Base-by-base conservation (phyloP, 2,329 filamentous ascomycete species). In the Eutypella sp. region DNA sequence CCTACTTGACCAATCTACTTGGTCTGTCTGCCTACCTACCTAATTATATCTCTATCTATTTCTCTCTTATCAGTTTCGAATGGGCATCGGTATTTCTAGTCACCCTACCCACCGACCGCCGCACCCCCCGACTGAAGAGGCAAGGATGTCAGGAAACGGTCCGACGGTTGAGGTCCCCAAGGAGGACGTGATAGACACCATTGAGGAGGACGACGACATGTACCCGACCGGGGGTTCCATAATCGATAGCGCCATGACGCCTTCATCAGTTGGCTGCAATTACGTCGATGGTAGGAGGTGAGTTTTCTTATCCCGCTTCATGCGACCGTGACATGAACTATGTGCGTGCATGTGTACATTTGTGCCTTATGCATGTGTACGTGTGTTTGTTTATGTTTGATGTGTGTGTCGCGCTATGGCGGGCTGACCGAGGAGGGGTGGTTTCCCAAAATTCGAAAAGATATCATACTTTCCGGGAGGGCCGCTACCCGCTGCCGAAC, bases 401-500 rank as follows among this genome's bases (percentile, higher is more conserved):
- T n/a, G n/a, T n/a, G n/a, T n/a, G n/a, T n/a, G n/a, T n/a, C n/a
- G n/a, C n/a, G 11, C 29, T 15, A 33, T 4, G 13, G 13, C 29
- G 29, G 11, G 29, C 29, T 33, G 29, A 33, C 29, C 29, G 29
- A 33, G 16, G 29, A 15, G 5, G 29, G 29, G 5, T 11, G 5
- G 29, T 33, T 6, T 6, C 13, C 13, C 5, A 15, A 33, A 11
- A 33, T 33, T 15, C 25, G 25, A 11, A n/a, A n/a, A 57, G 67
- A 41, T 70, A 67, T 47, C 67, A 69, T 44, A 59, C 62, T 16
- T 68, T 61, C 47, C 60, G 57, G 42, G 60, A 60, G 25, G 60
- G 60, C 4, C 58, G 58, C 36, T 67, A 67, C 47, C 58, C 61
- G 5, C 57, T 69, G 37, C 67, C 67, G 29, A 70, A 69, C 56